Conservation (phyloP, 2,329 filamentous ascomycete genomes). For the Ilyonectria sp. region DNA sequence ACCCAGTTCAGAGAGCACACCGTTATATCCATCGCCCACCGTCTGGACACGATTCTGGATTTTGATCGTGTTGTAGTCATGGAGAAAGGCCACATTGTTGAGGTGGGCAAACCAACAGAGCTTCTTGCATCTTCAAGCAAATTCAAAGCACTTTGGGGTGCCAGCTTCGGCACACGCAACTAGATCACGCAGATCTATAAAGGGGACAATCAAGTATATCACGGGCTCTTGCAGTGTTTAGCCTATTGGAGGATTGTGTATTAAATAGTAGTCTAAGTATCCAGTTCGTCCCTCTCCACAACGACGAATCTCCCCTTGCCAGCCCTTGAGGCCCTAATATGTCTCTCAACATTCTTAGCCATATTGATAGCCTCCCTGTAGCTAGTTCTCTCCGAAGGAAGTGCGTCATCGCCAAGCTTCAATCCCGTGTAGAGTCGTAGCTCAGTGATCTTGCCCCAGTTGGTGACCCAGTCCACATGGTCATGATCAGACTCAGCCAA, state of each 20-base stretch:
- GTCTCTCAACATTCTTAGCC: conserved; percentile 62
- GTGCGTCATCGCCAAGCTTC: conserved; percentile 52
- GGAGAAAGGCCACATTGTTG: conserved; percentile 46
- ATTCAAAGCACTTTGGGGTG: conserved; percentile 49
- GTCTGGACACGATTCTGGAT: conserved; percentile 59
- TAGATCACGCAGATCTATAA: not conserved
- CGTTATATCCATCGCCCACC: conserved; percentile 62
- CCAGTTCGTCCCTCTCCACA: conserved; percentile 60
- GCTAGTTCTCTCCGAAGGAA: conserved; percentile 51
- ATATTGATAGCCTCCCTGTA: conserved; percentile 55
- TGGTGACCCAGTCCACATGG: conserved; percentile 67
- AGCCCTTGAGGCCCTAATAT: conserved; percentile 62
- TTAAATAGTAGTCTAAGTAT: conserved; percentile 31
- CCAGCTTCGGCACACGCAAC: conserved; percentile 36
- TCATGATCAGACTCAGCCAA: conserved; percentile 60
- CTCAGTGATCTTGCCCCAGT: conserved; percentile 67
- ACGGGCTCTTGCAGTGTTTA: not conserved
- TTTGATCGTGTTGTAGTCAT: conserved; percentile 50
- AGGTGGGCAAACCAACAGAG: conserved; percentile 45
- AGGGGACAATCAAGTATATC: not conserved
- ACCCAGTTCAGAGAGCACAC: conserved; percentile 62
- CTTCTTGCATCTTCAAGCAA: conserved; percentile 37
- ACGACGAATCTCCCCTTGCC: conserved; percentile 65
- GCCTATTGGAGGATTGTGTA: not conserved
- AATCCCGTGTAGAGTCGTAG: conserved; percentile 64